Conservation (phyloP, 176 grass and related monocot species). For the Lolium perenne region DNA sequence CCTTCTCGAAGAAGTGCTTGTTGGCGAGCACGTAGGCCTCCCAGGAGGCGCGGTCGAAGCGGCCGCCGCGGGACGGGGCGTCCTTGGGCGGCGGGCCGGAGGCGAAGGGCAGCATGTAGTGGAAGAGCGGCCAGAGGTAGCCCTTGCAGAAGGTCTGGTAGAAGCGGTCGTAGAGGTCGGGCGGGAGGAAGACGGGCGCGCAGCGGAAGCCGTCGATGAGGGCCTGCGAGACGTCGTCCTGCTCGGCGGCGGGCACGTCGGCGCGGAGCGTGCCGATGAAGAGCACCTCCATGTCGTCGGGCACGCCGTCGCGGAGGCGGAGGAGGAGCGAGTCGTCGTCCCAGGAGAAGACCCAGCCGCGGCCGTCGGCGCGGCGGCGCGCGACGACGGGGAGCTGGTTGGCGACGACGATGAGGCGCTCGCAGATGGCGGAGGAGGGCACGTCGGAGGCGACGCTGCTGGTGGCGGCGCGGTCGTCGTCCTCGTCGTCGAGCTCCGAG, state of each 20-base stretch:
- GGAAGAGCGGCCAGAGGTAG: constrained; percentile 91
- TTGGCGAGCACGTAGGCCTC: constrained; percentile 85
- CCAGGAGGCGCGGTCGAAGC: constrained; percentile 76
- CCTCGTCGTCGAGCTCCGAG: constrained; percentile 79
- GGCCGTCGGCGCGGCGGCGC: constrained; percentile 58
- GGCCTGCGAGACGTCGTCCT: constrained; percentile 78
- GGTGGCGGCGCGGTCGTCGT: constrained; percentile 43
- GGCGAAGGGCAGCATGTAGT: constrained; percentile 89
- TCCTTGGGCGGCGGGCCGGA: not conserved
- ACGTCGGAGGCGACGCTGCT: constrained; percentile 67
- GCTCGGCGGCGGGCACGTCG: constrained; percentile 65
- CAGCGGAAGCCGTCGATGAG: constrained; percentile 87
- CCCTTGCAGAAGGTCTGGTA: constrained; percentile 92
- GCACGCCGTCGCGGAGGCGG: constrained; percentile 76
- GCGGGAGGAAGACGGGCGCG: constrained; percentile 75
- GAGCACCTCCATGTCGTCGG: constrained; percentile 89
- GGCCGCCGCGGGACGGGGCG: not conserved
- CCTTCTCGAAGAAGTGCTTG: constrained; percentile 82
- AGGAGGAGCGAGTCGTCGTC: constrained; percentile 90
- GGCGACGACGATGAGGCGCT: constrained; percentile 79
- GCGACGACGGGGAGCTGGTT: constrained; percentile 83
- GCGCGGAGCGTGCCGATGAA: constrained; percentile 82
- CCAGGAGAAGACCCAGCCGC: constrained; percentile 75
- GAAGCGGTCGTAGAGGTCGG: constrained; percentile 71
- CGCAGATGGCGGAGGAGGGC: constrained; percentile 53